Evolutionary conservation across 2,329 filamentous ascomycete species (phyloP).

Genomic region (Paecilomyces variotii): DNA sequence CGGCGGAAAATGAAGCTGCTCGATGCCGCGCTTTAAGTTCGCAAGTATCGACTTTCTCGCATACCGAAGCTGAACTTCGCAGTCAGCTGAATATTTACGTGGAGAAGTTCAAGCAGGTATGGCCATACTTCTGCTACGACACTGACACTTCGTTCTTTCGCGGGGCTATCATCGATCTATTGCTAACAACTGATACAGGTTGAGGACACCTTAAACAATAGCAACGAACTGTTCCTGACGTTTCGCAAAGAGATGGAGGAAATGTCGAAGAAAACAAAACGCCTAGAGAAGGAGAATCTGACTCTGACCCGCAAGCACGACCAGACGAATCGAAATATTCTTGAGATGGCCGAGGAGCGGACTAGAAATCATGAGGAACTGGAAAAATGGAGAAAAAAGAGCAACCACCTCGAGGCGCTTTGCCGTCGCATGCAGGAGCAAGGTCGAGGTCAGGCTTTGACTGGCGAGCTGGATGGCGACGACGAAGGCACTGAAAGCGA

Average conservation of each 20-base stretch:
- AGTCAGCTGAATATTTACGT: slow-evolving; percentile 98
- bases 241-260: slow-evolving; percentile 99
- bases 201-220: slow-evolving; percentile 96
- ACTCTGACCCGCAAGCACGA: slow-evolving; percentile 87
- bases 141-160: slow-evolving; percentile 1
- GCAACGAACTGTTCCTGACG: slow-evolving; percentile 92
- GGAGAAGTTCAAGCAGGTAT: slow-evolving; percentile 98
- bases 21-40: slow-evolving; percentile 78
- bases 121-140: slow-evolving; percentile 17
- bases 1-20: slow-evolving; percentile 69
- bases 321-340: slow-evolving; percentile 85
- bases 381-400: slow-evolving; percentile 74
- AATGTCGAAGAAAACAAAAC: slow-evolving; percentile 98
- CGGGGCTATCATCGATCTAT: slow-evolving; percentile 14
- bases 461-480: slow-evolving; percentile 49
- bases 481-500: slow-evolving; percentile 43
- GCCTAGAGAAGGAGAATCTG: slow-evolving; percentile 92
- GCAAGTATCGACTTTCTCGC: slow-evolving; percentile 91
- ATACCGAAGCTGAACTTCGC: slow-evolving; percentile 87
- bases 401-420: slow-evolving; percentile 84
- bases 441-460: slow-evolving; percentile 66
- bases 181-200: slow-evolving; percentile 60
- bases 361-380: slow-evolving; percentile 66
- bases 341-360: slow-evolving; percentile 94
- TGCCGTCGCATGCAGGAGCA: slow-evolving; percentile 96